Percentiles rank a stretch among this genome's conserved stretches.
phyloP scores from a whole-genome alignment of 768 basidiomycete species.

The Hortiboletus campestris region DNA sequence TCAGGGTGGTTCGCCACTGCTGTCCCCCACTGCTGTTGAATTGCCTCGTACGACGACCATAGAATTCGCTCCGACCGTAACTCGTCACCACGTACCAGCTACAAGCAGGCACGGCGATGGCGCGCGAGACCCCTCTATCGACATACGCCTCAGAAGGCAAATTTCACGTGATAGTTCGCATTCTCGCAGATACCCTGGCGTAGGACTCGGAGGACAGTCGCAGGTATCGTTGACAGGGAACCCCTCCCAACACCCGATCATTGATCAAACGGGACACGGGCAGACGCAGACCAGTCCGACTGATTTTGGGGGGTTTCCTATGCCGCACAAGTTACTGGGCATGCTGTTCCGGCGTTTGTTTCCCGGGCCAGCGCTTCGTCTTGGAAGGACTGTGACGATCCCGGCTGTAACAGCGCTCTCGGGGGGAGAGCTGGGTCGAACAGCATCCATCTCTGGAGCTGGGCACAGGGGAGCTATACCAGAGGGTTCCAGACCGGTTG shows the following conservation, averaged over 20 bases:
- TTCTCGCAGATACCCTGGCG: slow-evolving; percentile 14
- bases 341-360: slow-evolving; percentile 55
- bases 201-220: slow-evolving; percentile 6
- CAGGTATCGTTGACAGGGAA: slow-evolving; percentile 15
- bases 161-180: slow-evolving; percentile 6
- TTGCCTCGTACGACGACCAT: slow-evolving; percentile 46
- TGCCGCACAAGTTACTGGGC: slow-evolving; percentile 56
- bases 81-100: slow-evolving; percentile 24
- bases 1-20: slow-evolving; percentile 4
- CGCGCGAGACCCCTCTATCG: not conserved
- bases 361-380: slow-evolving; percentile 54
- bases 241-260: slow-evolving; percentile 13
- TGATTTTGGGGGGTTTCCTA: slow-evolving; percentile 74
- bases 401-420: slow-evolving; percentile 63
- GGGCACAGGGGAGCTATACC: slow-evolving; percentile 3
- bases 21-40: slow-evolving; percentile 7
- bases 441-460: slow-evolving; percentile 18
- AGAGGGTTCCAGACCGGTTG: slow-evolving; percentile 51
- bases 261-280: slow-evolving; percentile 16
- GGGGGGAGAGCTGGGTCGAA: slow-evolving; percentile 30
- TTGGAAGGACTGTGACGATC: slow-evolving; percentile 74
- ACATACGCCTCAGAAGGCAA: slow-evolving; percentile 9
- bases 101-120: slow-evolving; percentile 26
- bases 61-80: slow-evolving; percentile 48
- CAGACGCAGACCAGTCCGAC: slow-evolving; percentile 35